Base-by-base conservation (phyloP, 495 filamentous ascomycete species). In the Penicillium herquei region DNA sequence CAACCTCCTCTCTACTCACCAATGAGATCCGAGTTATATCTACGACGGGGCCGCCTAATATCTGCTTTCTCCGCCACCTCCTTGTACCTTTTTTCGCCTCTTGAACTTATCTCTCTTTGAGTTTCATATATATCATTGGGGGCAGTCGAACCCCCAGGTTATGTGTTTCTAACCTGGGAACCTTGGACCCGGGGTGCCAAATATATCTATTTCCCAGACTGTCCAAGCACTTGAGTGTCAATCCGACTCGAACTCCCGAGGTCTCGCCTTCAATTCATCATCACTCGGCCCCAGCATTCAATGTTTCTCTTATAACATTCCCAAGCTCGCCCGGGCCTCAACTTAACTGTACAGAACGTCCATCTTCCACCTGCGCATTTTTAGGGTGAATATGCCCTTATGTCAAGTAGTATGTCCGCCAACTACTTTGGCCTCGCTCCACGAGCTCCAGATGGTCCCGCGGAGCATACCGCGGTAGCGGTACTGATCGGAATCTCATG, bases 401-500 rank as follows among this genome's bases (percentile, higher is more conserved):
- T 68, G 65, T 55, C 63, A 33, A 55, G 40, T 57, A 51, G 56
- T 52, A 45, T 51, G 16, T 10, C 47, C 49, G 60, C 54, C 53
- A 61, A 54, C 39, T 42, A 18, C 16, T 49, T 54, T 47, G 51
- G 53, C 51, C 33, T 59, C 18, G 37, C 57, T 81, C 33, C 78
- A 50, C 30, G 71, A 32, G 51, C 33, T 34, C 12, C 51, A 13
- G 30, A 30, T 39, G 12, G 41, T 12, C 45, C 67, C 44, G 50
- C 62, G 16, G 52, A 59, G 44, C 39, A 51, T 30, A 64, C 65
- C 40, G 42, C 55, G 21, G 51, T 65, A 39, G 59, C 70, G 12
- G 72, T 70, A 48, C 73, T 81, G 49, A 67, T 73, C 39, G 73
- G 64, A 32, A 70, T 81, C 47, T 69, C 77, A 16, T 74, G 72